These are phyloP conservation scores for Calycina herbarum DNA, from an alignment of 2,329 filamentous ascomycete genomes.

Conservation along the genomic window DNA sequence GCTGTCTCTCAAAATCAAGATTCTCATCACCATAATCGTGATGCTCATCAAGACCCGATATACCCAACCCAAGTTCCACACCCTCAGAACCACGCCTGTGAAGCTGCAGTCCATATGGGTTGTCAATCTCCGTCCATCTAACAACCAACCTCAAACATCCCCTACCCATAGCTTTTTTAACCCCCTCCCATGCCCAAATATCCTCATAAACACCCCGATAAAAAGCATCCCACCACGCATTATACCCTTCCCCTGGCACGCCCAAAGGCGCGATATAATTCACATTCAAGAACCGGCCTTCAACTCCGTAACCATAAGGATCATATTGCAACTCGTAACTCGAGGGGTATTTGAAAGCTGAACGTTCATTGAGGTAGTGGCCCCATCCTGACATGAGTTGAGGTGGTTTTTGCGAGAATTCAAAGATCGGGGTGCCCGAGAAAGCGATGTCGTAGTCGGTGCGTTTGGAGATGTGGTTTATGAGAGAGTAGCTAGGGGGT, in stretches of 20 bases:
- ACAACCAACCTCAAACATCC: background rate
- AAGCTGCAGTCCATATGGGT: background rate
- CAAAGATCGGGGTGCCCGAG: slow-evolving; percentile 34
- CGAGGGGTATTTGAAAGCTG: background rate
- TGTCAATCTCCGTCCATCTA: background rate
- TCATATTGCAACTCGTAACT: background rate
- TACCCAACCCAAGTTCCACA: background rate
- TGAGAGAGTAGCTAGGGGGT: background rate
- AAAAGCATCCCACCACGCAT: background rate
- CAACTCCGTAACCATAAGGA: background rate
- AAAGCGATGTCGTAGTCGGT: slow-evolving; percentile 34
- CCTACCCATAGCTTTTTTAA: background rate
- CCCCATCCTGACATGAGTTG: background rate
- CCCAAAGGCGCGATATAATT: background rate
- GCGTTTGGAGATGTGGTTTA: slow-evolving; percentile 21
- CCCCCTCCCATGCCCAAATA: background rate
- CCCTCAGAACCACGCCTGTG: background rate
- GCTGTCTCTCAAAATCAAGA: background rate
- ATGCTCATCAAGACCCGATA: background rate
- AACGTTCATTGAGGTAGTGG: background rate
- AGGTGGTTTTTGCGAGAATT: slow-evolving; percentile 25
- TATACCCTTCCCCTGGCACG: background rate
- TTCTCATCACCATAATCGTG: background rate
- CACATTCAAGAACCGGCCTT: background rate
- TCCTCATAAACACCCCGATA: background rate